Evolutionary conservation across 2,329 filamentous ascomycete genomes (phyloP), one percentile per base, ranked within the genome.

Genomic region (Biscogniauxia marginata): DNA sequence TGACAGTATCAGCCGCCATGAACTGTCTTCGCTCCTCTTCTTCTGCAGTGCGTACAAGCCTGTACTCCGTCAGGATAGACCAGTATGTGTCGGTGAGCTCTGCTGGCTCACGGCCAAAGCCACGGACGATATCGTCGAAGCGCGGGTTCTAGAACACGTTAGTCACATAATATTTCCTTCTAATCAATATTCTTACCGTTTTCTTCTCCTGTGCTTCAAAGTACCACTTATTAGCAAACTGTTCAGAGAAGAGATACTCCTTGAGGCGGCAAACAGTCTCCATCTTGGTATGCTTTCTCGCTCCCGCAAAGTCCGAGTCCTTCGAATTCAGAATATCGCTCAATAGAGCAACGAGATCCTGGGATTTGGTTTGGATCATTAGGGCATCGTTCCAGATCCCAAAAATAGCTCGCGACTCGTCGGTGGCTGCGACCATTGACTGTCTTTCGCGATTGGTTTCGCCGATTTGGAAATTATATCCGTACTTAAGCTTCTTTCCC

Each of bases 391-490:
- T 48, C 65, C 66, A 67, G 30, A 69, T 67, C 9, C 46, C 46
- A 6, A 61, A 44, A 24, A 68, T 67, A 8, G 59, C 49, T 45
- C 23, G 20, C 2, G 59, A 52, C 49, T 66, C 62, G 13, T 65
- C 57, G 7, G 50, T 13, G 13, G 59, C 60, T 16, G 24, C 16
- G 2, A 53, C 56, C 6, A 66, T 39, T 1, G 59, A 65, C 48
- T 66, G 56, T 34, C 63, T 58, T 49, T 68, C 62, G 18, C 63
- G 64, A 50, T 66, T 65, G 2, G 62, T 65, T 1, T n/a, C 16
- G 1, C 67, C 66, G 7, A 2, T 49, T 23, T 58, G 52, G 45
- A 69, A 65, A 43, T 67, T 67, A 53, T 69, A 68, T 30, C 62
- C 63, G 48, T 62, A 68, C 22, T 23, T 54, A 8, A 68, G 18